phyloP scores from a whole-genome alignment of 257 asterid genomes.

The Solanum pennellii region DNA sequence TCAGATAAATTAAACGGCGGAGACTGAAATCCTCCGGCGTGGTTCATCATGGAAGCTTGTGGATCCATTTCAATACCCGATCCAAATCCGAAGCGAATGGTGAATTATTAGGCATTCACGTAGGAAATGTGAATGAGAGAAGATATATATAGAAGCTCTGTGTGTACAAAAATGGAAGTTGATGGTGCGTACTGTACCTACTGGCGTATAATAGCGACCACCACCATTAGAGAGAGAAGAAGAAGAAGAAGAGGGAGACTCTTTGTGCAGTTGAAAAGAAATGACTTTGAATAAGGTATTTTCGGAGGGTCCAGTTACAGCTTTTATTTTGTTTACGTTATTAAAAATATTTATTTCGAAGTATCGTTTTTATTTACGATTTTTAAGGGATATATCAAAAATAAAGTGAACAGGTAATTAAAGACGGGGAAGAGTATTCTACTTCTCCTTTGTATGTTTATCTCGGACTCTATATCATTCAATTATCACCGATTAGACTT shows the following conservation, averaged over 20 bases:
- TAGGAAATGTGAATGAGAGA: not conserved
- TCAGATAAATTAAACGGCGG: conserved; percentile 18
- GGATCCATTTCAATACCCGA: conserved; percentile 32
- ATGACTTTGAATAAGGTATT: conserved; percentile 46
- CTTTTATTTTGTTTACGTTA: conserved; percentile 3
- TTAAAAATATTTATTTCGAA: not conserved
- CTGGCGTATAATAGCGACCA: conserved; percentile 32
- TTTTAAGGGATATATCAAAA: too few relatives aligned
- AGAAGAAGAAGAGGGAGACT: conserved; percentile 11
- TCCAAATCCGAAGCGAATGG: conserved; percentile 9
- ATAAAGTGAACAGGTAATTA: not conserved
- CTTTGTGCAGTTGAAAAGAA: conserved; percentile 35
- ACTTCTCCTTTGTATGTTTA: not conserved
- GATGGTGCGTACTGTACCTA: conserved; percentile 33
- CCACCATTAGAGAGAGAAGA: conserved; percentile 13
- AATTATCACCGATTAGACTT: not conserved
- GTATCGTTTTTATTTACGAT: too few relatives aligned
- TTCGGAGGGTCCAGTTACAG: conserved; percentile 33
- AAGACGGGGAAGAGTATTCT: not conserved
- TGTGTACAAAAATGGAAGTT: conserved; percentile 18
- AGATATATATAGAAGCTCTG: conserved; percentile 1
- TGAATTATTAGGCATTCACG: not conserved
- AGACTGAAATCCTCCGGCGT: conserved; percentile 3
- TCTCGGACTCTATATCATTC: not conserved
- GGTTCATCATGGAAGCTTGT: conserved; percentile 33